phyloP scores from a whole-genome alignment of 2,329 filamentous ascomycete species.

The Exophiala spinifera region DNA sequence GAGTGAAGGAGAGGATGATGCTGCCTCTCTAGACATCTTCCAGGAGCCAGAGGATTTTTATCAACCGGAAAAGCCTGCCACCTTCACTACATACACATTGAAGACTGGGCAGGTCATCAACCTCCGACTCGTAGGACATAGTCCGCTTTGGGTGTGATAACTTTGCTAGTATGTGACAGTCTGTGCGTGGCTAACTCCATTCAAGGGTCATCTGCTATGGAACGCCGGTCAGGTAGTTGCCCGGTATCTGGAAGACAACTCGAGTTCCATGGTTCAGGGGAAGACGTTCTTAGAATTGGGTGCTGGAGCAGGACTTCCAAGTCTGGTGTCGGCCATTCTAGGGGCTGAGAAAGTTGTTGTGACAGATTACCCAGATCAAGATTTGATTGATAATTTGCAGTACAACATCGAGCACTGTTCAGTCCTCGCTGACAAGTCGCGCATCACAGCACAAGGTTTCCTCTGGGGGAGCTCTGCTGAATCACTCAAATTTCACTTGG shows the following conservation, averaged over 20 bases:
- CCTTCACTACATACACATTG: conserved; percentile 68
- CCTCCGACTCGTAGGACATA: conserved; percentile 79
- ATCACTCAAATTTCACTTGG: conserved; percentile 58
- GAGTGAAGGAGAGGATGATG: conserved; percentile 30
- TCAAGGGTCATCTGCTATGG: conserved; percentile 79
- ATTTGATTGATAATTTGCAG: conserved; percentile 75
- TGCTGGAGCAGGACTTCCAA: conserved; percentile 80
- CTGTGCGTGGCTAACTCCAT: conserved; percentile 25
- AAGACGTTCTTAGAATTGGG: conserved; percentile 84
- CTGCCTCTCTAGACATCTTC: conserved; percentile 60
- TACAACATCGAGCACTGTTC: conserved; percentile 66
- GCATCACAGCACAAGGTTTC: conserved; percentile 66
- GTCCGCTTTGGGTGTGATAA: conserved; percentile 70
- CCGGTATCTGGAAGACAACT: conserved; percentile 70
- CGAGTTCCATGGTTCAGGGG: conserved; percentile 56
- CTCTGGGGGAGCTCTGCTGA: conserved; percentile 72
- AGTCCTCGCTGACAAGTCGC: conserved; percentile 40
- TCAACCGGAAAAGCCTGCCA: conserved; percentile 71
- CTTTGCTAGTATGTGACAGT: background rate
- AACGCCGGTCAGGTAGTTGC: conserved; percentile 79
- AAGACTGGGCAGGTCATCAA: conserved; percentile 62
- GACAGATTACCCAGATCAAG: conserved; percentile 83
- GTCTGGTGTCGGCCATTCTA: conserved; percentile 70
- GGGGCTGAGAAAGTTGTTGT: conserved; percentile 69
- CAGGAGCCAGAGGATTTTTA: conserved; percentile 79